phyloP scores from a whole-genome alignment of 2,329 filamentous ascomycete species.

The Dryadomyces quercus-mongolicae region DNA sequence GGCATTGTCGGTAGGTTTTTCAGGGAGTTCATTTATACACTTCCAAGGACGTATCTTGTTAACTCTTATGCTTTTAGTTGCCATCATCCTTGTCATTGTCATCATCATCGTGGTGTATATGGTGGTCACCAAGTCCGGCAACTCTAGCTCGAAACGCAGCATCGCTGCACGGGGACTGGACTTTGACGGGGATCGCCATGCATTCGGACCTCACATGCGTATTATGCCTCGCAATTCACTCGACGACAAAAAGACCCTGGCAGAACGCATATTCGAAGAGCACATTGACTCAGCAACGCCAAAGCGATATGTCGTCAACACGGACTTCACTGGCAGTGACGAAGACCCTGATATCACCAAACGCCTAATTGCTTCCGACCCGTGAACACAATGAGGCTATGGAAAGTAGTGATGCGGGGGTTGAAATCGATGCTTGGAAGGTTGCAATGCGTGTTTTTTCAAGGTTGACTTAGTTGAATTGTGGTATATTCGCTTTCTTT shows the following conservation, averaged over 20 bases:
- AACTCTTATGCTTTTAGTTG: slow-evolving; percentile 22
- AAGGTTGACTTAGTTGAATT: neutral
- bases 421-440: neutral
- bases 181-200: slow-evolving; percentile 8
- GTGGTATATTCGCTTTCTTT: neutral
- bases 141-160: slow-evolving; percentile 17
- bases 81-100: slow-evolving; percentile 39
- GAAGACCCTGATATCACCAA: neutral
- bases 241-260: neutral
- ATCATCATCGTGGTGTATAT: slow-evolving; percentile 38
- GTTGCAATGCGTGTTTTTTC: neutral
- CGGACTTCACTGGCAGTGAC: slow-evolving; percentile 8
- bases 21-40: neutral
- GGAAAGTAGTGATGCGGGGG: neutral
- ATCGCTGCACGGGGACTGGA: slow-evolving; percentile 13
- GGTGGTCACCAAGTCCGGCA: slow-evolving; percentile 25
- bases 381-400: neutral
- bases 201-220: neutral
- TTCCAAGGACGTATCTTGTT: neutral
- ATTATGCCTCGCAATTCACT: neutral
- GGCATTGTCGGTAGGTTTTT: slow-evolving; percentile 50
- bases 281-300: neutral
- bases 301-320: slow-evolving; percentile 6
- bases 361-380: neutral
- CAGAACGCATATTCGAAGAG: neutral